Evolutionary conservation across 139 green algal genomes (phyloP), one percentile per base, ranked within the genome.

Genomic region (Desmodesmus armatus): DNA sequence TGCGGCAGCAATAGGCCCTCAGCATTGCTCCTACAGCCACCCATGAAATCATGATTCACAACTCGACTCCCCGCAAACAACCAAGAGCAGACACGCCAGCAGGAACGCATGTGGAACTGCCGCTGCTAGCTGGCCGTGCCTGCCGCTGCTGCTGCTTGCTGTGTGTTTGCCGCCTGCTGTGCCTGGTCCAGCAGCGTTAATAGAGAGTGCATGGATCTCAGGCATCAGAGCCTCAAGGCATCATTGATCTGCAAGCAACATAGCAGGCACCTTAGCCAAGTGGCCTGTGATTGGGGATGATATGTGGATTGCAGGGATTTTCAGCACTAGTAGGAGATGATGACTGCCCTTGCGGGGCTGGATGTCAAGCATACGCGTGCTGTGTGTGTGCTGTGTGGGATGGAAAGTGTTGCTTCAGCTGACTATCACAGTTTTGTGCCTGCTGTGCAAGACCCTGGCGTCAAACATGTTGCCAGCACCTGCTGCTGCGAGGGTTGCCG

Each of bases 201-300:
- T 96, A 1, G 85, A 93, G 7, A 97, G 80, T 0, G 94, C 94
- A 84, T 97, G 94, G 62, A 97, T 96, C 25, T 83, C 19, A 6
- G 86, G 65, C 90, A 97, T 93, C 60, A 96, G 91, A 4, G 84
- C 89, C 37, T 88, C 15, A 97, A 66, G 0, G 91, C 92, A 25
- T 89, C 85, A 65, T 97, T 93, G 2, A 97, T 80, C 90, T 94
- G 84, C 62, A 83, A 33, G 17, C 19, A 33, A 35, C 1, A 71
- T 71, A 21, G 25, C 62, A 71, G n/a, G 62, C 62, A 71, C n/a
- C 62, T 71, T 17, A 71, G 27, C 11, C 51, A 17, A 19, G 51
- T 17, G 51, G 21, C 17, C 51, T 62, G 19, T 62, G n/a, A n/a
- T n/a, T n/a, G n/a, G n/a, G n/a, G n/a, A n/a, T 62, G 51, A 17